phyloP scores from a whole-genome alignment of 2,329 filamentous ascomycete species.

The Apiospora kogelbergensis region DNA sequence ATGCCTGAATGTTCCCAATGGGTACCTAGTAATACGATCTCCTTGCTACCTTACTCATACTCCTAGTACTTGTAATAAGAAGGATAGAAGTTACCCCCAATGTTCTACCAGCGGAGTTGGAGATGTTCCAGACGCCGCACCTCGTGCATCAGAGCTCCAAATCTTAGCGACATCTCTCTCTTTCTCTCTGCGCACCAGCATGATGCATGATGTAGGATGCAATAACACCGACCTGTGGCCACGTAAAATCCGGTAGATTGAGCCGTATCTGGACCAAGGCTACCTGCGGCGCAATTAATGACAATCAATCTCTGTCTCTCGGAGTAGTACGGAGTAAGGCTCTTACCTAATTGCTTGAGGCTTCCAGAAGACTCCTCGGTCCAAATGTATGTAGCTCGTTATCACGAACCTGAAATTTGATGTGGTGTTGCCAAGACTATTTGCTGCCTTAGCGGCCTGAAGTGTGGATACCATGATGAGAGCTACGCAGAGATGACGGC shows the following conservation, averaged over 20 bases:
- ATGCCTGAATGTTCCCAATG: not conserved
- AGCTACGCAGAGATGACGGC: conserved; percentile 20
- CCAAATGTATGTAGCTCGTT: not conserved
- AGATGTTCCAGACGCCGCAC: not conserved
- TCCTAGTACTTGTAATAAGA: not conserved
- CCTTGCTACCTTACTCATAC: not conserved
- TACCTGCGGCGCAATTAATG: not conserved
- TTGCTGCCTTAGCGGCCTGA: conserved; percentile 18
- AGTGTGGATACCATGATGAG: conserved; percentile 16
- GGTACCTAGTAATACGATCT: not conserved
- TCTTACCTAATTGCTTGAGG: not conserved
- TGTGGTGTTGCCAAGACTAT: conserved; percentile 14
- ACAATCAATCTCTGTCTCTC: not conserved
- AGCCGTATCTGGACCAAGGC: not conserved
- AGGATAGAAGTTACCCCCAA: not conserved
- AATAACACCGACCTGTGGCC: not conserved
- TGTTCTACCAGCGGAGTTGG: not conserved
- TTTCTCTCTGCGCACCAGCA: not conserved
- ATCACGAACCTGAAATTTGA: conserved; percentile 9
- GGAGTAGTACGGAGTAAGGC: not conserved
- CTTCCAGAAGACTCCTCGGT: not conserved
- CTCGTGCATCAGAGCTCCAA: not conserved
- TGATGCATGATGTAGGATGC: not conserved
- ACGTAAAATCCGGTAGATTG: not conserved
- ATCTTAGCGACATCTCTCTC: not conserved